Conservation (phyloP, 257 asterid species). For the Primulina eburnea region DNA sequence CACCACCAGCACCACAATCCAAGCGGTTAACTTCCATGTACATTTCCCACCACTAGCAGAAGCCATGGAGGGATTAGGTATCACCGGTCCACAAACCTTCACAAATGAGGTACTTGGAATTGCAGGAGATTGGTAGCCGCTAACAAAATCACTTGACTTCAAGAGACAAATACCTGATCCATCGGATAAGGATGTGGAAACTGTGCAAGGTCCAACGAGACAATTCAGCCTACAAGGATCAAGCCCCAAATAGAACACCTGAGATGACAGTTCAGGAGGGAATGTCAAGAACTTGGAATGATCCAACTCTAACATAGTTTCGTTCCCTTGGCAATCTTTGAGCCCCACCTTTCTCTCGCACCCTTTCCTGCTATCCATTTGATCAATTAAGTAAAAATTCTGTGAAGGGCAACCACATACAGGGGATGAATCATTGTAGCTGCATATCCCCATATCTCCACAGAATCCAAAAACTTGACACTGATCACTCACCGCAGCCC, state of each 20-base stretch:
- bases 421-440: conserved; percentile 60
- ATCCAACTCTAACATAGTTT: conserved; percentile 56
- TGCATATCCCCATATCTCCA: conserved; percentile 76
- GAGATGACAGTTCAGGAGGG: conserved; percentile 38
- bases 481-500: conserved; percentile 86
- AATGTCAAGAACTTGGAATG: conserved; percentile 62
- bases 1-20: conserved; percentile 65
- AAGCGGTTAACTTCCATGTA: conserved; percentile 48
- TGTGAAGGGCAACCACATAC: conserved; percentile 66
- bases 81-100: conserved; percentile 56
- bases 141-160: conserved; percentile 43
- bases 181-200: conserved; percentile 76
- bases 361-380: conserved; percentile 54
- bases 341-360: conserved; percentile 64
- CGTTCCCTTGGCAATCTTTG: conserved; percentile 41
- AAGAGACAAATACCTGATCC: conserved; percentile 75
- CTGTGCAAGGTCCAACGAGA: conserved; percentile 46
- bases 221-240: conserved; percentile 60
- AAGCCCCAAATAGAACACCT: conserved; percentile 47
- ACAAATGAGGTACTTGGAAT: conserved; percentile 77
- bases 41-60: conserved; percentile 18
- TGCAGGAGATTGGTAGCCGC: conserved; percentile 67
- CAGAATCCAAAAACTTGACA: conserved; percentile 78
- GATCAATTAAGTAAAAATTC: conserved; percentile 59
- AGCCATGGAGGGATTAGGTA: conserved; percentile 46